Evolutionary conservation across 805 yeast species (phyloP), one percentile per base, ranked within the genome.

Genomic region (Lipomyces spencermartinsiae): DNA sequence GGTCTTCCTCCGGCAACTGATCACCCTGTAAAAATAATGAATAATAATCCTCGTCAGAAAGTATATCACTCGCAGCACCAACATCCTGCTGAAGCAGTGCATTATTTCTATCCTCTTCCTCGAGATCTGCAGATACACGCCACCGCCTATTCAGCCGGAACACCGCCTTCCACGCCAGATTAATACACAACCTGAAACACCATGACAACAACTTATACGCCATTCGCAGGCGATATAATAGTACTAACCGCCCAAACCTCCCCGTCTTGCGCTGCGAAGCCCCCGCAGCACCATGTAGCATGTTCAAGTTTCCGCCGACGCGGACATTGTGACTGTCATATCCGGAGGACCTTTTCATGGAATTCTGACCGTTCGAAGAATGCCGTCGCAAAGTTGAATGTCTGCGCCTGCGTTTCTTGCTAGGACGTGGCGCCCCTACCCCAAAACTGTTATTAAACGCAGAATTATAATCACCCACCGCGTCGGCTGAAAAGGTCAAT

Each of bases 1-100:
- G 70, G 25, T 71, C 74, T 33, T 68, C 86, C 75, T 92, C 97
- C 1, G 96, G 96, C 74, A 86, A 88, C 57, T 91, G 89, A 25
- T 95, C 90, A 60, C 91, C 97, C 76, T 91, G 96, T 78, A 66
- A 31, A 33, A 68, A 62, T 7, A 63, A 59, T 5, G 62, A 46
- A 25, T 65, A 67, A 57, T 60, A 66, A 4, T 69, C 71, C 2
- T 69, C 72, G 31, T 91, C 93, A 43, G 96, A 89, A 4, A 94
- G 91, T 71, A 53, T 46, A 5, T 34, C 51, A 6, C 49, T 60
- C 58, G 51, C 39, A 10, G n/a, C n/a, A n/a, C 12, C 25, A n/a
- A 7, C 55, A 35, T 19, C 25, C 22, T 49, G 34, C 31, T 12
- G 16, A n/a, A 19, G 39, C n/a, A 16, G 16, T 43, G 33, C 61